Base-by-base conservation (phyloP, 1,139 yeast genomes). In the Torulaspora globosa region DNA sequence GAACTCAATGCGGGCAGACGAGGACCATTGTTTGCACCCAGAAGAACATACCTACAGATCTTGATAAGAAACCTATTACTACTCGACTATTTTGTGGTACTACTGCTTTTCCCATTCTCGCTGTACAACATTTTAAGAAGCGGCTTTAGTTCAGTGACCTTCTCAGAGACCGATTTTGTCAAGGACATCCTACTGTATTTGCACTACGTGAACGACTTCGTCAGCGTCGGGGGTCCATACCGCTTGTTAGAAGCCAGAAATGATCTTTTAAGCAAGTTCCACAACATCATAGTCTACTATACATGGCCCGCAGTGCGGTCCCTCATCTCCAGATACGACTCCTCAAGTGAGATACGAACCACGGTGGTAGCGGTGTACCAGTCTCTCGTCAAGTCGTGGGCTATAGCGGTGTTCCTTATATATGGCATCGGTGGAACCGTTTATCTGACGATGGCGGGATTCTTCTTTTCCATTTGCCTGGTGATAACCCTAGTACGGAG, bases 91-190 rank as follows among this genome's bases (percentile, higher is more conserved):
- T 46, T 59, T 11, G 47, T 63, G 15, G 53, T 62, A 44, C 43
- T 59, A 11, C 26, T 62, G 11, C 50, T 63, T 15, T 56, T 63
- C 50, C 67, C 67, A 18, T 58, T 63, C 43, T 59, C 66, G 10
- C 46, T 59, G 2, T 63, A 62, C 49, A 62, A 58, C 41, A 45
- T 61, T 2, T 31, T 63, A 18, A 56, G 55, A 36, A 52, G 59
- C 35, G 58, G 60, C 10, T 58, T 62, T 35, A 53, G 57, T 38
- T 47, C 56, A 14, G 55, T 63, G 36, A 62, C 67, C 9, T 56
- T 62, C 30, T 55, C 62, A 3, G 55, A 59, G 26, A 47, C 52
- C 19, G 66, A 62, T 45, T 58, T 62, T 35, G 46, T 60, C 9
- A 37, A 48, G 3, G 63, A 60, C 19, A 55, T 61, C 3, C 38